Evolutionary conservation across 345 rosid species (phyloP).

Genomic region (Salix brachista): DNA sequence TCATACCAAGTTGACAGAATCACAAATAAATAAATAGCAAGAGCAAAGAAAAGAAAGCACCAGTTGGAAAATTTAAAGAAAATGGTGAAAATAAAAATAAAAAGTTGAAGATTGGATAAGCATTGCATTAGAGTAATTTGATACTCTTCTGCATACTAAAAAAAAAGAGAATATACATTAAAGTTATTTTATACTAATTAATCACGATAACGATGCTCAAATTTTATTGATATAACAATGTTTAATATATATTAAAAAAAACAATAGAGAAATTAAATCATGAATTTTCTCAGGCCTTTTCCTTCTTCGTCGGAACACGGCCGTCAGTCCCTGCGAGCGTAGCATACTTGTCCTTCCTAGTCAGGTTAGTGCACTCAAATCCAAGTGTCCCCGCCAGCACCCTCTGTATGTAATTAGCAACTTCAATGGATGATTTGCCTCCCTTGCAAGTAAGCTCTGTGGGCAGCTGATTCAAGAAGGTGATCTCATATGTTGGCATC

Average conservation of each 20-base stretch:
- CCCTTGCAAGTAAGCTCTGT: constrained; percentile 69
- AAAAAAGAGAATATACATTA: not conserved
- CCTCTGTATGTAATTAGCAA: constrained; percentile 85
- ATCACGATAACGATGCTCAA: not conserved
- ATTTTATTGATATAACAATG: not conserved
- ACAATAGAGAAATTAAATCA: not conserved
- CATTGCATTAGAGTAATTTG: not conserved
- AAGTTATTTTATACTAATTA: not conserved
- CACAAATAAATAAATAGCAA: not conserved
- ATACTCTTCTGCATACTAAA: not conserved
- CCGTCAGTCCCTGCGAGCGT: constrained; percentile 92
- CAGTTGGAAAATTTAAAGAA: not conserved
- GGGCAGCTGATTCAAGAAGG: constrained; percentile 83
- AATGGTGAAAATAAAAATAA: not conserved
- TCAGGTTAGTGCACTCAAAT: constrained; percentile 83
- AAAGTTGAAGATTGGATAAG: not conserved
- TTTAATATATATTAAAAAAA: not conserved
- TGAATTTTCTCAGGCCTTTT: constrained; percentile 12
- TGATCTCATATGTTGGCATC: constrained; percentile 77
- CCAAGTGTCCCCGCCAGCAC: constrained; percentile 80
- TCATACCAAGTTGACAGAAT: not conserved
- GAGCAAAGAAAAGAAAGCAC: not conserved
- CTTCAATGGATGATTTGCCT: constrained; percentile 81
- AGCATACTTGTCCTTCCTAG: constrained; percentile 91
- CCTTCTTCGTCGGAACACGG: constrained; percentile 47